Percentiles rank a stretch among this genome's conserved stretches.
Evolutionary conservation across 768 basidiomycete genomes (phyloP).

Genomic region (Macrocybe gigantea): DNA sequence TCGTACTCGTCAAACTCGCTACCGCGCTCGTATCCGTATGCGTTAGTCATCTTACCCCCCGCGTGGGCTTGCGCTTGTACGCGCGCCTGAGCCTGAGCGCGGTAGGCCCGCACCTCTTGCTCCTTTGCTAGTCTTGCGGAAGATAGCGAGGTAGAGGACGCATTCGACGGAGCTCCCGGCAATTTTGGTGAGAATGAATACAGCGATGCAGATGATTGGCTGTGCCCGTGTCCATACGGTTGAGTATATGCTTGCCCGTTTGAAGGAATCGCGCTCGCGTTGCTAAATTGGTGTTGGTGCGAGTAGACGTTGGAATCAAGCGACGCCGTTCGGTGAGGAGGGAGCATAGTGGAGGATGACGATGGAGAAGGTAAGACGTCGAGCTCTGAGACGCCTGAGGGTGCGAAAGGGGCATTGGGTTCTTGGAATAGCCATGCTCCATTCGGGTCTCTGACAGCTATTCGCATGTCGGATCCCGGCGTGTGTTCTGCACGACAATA

Average conservation of each 20-base stretch:
- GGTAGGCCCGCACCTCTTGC: slow-evolving; percentile 10
- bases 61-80: too few species aligned
- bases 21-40: slow-evolving; percentile 11
- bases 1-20: slow-evolving; percentile 11
- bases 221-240: too few species aligned
- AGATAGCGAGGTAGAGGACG: too few species aligned
- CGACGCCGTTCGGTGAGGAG: neutral
- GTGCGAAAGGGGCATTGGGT: slow-evolving; percentile 32
- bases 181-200: too few species aligned
- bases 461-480: slow-evolving; percentile 53
- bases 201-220: too few species aligned
- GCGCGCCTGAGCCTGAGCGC: too few species aligned
- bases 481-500: slow-evolving; percentile 31
- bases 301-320: too few species aligned
- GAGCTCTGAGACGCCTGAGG: slow-evolving; percentile 30
- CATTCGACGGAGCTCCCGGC: too few species aligned
- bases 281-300: too few species aligned
- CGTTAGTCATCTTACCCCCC: too few species aligned
- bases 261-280: too few species aligned
- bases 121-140: slow-evolving; percentile 1
- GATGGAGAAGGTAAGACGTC: slow-evolving; percentile 24
- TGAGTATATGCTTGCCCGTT: too few species aligned
- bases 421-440: slow-evolving; percentile 53
- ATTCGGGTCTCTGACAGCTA: slow-evolving; percentile 44
- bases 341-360: slow-evolving; percentile 9